Conservation (phyloP, 257 asterid genomes). For the Datura wrightii region DNA sequence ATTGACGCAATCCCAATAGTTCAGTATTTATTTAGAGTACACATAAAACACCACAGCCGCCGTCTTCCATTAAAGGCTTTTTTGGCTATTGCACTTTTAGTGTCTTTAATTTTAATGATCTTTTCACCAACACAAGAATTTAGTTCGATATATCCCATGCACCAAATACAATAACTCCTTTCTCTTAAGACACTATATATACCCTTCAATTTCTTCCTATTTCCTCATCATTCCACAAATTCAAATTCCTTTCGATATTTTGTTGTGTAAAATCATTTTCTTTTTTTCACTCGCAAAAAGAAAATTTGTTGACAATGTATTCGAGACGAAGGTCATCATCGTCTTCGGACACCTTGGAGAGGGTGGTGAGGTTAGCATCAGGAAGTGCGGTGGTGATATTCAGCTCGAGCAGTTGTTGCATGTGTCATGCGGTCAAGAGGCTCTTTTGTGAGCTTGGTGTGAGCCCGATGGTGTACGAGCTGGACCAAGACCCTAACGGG, state of each 20-base stretch:
- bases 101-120: slow-evolving; percentile 34
- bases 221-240: slow-evolving; percentile 29
- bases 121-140: too few species aligned
- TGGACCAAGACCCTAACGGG: slow-evolving; percentile 50
- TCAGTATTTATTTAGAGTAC: background rate
- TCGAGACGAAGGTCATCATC: slow-evolving; percentile 25
- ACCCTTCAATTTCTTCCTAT: slow-evolving; percentile 1
- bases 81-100: slow-evolving; percentile 29
- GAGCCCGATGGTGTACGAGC: slow-evolving; percentile 46
- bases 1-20: background rate
- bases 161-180: slow-evolving; percentile 51
- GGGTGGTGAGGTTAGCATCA: slow-evolving; percentile 51
- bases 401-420: slow-evolving; percentile 52
- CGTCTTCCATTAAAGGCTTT: slow-evolving; percentile 9
- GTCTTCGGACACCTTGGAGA: slow-evolving; percentile 44
- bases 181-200: slow-evolving; percentile 23
- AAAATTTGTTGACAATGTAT: background rate
- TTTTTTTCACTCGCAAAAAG: too few species aligned
- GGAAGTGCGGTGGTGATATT: slow-evolving; percentile 55
- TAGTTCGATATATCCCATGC: slow-evolving; percentile 38
- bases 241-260: background rate
- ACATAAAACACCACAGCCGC: slow-evolving; percentile 18
- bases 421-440: slow-evolving; percentile 62
- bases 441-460: slow-evolving; percentile 54
- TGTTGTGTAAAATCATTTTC: too few species aligned